Conservation (phyloP, 176 grass and related monocot species). For the Poa pratensis region DNA sequence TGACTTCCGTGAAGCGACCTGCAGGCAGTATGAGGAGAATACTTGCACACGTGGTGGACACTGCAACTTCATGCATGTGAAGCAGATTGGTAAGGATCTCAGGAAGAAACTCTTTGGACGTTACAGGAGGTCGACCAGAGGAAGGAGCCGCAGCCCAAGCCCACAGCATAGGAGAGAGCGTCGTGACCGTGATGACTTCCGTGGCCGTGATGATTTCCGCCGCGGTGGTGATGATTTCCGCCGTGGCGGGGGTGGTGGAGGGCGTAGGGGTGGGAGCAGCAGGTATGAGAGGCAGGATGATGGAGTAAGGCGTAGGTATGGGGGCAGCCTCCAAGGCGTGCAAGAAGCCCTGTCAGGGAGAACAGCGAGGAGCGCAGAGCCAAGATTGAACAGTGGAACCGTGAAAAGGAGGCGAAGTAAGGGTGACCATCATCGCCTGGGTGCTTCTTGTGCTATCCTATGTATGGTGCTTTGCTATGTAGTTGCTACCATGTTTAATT, state of each 20-base stretch:
- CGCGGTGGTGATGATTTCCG: slow-evolving; percentile 43
- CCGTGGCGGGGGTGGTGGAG: slow-evolving; percentile 37
- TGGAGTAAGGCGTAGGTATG: slow-evolving; percentile 46
- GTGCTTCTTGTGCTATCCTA: neutral
- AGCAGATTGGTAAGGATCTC: slow-evolving; percentile 50
- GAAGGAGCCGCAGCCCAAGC: slow-evolving; percentile 53
- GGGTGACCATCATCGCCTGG: neutral
- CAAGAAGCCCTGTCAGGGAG: slow-evolving; percentile 55
- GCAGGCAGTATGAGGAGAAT: slow-evolving; percentile 56
- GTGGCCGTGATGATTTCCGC: slow-evolving; percentile 35
- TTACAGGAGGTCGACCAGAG: slow-evolving; percentile 41
- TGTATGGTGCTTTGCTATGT: neutral
- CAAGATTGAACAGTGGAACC: slow-evolving; percentile 74
- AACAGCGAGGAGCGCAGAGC: slow-evolving; percentile 67
- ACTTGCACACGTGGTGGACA: slow-evolving; percentile 51
- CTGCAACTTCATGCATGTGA: slow-evolving; percentile 61
- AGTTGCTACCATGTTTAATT: neutral
- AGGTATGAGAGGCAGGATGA: slow-evolving; percentile 60
- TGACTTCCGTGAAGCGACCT: slow-evolving; percentile 58
- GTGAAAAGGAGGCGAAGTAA: slow-evolving; percentile 58
- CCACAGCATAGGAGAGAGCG: slow-evolving; percentile 41
- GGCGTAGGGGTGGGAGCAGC: slow-evolving; percentile 43
- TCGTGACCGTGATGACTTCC: slow-evolving; percentile 45
- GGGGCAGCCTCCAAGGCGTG: slow-evolving; percentile 54
- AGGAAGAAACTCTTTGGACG: slow-evolving; percentile 51